A percentile compares a stretch with the other conserved stretches of the same genome.
Conservation (phyloP, 2,329 filamentous ascomycete species). For the Xylaria sp. region DNA sequence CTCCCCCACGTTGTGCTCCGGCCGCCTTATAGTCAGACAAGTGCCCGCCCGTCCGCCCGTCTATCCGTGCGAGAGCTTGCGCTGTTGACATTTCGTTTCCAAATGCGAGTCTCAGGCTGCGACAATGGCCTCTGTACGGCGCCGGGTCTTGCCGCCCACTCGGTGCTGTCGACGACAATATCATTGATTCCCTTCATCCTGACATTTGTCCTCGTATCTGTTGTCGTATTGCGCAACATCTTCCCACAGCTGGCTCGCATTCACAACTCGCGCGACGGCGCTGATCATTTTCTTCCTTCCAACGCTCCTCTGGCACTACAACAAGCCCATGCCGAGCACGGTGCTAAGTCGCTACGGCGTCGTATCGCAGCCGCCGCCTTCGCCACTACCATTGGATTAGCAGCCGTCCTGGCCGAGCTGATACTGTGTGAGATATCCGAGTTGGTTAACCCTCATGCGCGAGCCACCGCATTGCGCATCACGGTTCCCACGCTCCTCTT, state of each 20-base stretch:
- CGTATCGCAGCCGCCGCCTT: conserved; percentile 73
- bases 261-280: conserved; percentile 63
- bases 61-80: background rate
- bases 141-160: conserved; percentile 55
- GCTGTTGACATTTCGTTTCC: background rate
- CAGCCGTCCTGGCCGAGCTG: conserved; percentile 80
- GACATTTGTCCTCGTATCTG: conserved; percentile 73
- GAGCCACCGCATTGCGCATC: conserved; percentile 73
- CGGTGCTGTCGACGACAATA: conserved; percentile 60
- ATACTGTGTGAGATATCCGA: conserved; percentile 88
- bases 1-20: conserved; percentile 10
- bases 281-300: conserved; percentile 70
- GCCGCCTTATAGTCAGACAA: conserved; percentile 15
- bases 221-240: conserved; percentile 73
- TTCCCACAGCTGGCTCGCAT: conserved; percentile 77
- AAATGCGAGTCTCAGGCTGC: conserved; percentile 61
- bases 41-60: conserved; percentile 7
- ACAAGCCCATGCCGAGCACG: conserved; percentile 69
- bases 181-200: conserved; percentile 77
- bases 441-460: conserved; percentile 73
- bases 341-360: conserved; percentile 61
- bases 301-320: conserved; percentile 70
- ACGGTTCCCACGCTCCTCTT: conserved; percentile 78
- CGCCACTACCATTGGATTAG: conserved; percentile 79
- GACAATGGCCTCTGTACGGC: conserved; percentile 68